A percentile compares a stretch with the other conserved stretches of the same genome.
These are phyloP conservation scores for Ganoderma sinense DNA, from an alignment of 1,284 basidiomycete species.

Conservation along the genomic window DNA sequence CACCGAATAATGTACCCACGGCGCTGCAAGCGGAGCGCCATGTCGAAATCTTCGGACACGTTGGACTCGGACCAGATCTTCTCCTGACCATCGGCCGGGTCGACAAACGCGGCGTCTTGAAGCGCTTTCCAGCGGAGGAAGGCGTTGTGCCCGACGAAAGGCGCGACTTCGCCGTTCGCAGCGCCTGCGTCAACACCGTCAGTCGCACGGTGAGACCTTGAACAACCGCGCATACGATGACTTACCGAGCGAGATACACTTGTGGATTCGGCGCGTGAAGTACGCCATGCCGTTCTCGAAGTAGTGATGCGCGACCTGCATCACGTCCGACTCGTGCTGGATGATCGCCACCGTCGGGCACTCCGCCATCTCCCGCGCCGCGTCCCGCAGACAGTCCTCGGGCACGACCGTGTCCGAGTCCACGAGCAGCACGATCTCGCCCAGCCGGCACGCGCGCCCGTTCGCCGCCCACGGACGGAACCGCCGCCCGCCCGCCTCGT, in stretches of 20 bases:
- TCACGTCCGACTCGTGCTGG: conserved; percentile 59
- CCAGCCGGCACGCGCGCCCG: conserved; percentile 47
- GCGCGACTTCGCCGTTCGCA: conserved; percentile 61
- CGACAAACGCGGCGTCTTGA: conserved; percentile 57
- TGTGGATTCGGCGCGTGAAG: conserved; percentile 60
- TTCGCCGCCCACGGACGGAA: conserved; percentile 52
- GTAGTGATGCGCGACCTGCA: conserved; percentile 65
- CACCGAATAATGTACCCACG: conserved; percentile 61
- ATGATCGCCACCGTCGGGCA: conserved; percentile 60
- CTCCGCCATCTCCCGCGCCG: conserved; percentile 62
- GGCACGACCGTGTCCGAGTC: conserved; percentile 68
- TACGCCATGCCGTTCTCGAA: conserved; percentile 66
- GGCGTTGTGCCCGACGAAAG: conserved; percentile 68
- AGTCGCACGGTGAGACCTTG: background rate
- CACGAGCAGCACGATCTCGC: conserved; percentile 55
- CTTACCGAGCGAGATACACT: conserved; percentile 48
- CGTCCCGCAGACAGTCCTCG: conserved; percentile 65
- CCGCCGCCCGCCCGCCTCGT: conserved; percentile 44
- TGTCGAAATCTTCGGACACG: conserved; percentile 70
- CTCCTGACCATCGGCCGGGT: conserved; percentile 51
- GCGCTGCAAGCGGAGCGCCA: conserved; percentile 57
- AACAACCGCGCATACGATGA: background rate
- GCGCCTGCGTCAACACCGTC: conserved; percentile 37
- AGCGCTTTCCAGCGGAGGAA: conserved; percentile 65
- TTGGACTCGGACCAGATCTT: conserved; percentile 65